Evolutionary conservation across 257 asterid genomes (phyloP).

Genomic region (Scutellaria galericulata): DNA sequence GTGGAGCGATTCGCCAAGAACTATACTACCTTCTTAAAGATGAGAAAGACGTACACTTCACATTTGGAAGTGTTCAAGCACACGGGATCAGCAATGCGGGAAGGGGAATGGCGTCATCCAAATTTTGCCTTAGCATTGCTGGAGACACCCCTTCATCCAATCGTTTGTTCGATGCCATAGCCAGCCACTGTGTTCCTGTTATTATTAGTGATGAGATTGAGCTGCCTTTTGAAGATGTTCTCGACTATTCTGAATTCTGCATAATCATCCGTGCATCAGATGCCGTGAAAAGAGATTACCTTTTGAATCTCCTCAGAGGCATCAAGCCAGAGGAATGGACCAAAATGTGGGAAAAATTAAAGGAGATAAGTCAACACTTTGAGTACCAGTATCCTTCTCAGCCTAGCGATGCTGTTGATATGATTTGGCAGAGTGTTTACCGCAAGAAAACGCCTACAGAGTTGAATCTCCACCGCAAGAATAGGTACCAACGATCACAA

Average conservation of each 20-base stretch:
- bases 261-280: slow-evolving; percentile 57
- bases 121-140: slow-evolving; percentile 78
- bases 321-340: slow-evolving; percentile 59
- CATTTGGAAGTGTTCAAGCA: slow-evolving; percentile 64
- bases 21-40: slow-evolving; percentile 77
- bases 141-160: slow-evolving; percentile 93
- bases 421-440: slow-evolving; percentile 78
- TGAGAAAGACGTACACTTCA: slow-evolving; percentile 69
- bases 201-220: slow-evolving; percentile 82
- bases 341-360: slow-evolving; percentile 69
- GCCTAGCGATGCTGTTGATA: slow-evolving; percentile 68
- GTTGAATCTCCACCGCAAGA: slow-evolving; percentile 51
- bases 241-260: slow-evolving; percentile 71
- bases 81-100: slow-evolving; percentile 63
- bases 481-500: slow-evolving; percentile 51
- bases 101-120: slow-evolving; percentile 72
- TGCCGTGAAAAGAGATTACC: slow-evolving; percentile 64
- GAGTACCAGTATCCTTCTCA: slow-evolving; percentile 75
- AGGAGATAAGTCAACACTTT: slow-evolving; percentile 50
- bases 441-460: slow-evolving; percentile 50
- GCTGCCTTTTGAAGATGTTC: slow-evolving; percentile 72
- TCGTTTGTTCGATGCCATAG: slow-evolving; percentile 85
- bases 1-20: slow-evolving; percentile 79
- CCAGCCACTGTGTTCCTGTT: slow-evolving; percentile 83
- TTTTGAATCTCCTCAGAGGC: slow-evolving; percentile 64